Base-by-base conservation (phyloP, 352 stramenopile genomes). In the Phytophthora chlamydospora region DNA sequence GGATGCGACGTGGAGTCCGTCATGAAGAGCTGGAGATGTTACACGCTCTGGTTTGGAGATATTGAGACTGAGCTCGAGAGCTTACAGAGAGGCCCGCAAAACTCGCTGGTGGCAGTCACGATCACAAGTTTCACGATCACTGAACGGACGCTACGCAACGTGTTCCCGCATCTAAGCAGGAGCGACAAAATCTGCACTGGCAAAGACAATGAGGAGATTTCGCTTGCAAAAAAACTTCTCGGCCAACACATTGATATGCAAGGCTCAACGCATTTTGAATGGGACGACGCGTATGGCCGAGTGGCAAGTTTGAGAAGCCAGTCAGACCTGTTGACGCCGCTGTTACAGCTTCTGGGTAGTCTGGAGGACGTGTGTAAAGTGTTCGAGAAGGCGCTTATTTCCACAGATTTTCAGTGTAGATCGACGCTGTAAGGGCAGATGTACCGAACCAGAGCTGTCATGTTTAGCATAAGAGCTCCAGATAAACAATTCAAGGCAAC, bases 291-390 rank as follows among this genome's bases (percentile, higher is more conserved):
- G 1, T n/a, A 24, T 35, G 8, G n/a, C 16, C 43, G 31, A 4
- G 32, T 62, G 6, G 29, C 27, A 8, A 36, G 12, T 5, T 12
- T 62, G 10, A 29, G 4, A 6, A 36, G 16, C 13, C 40, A 58
- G 32, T 29, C 38, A 0, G 51, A 68, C 39, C 21, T 68, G 34
- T 2, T 68, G 11, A 44, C 38, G 9, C 51, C 60, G 8, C 27
- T 68, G 21, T 16, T 42, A 10, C 8, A 11, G 6, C 13, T 40
- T 1, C 41, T 58, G 7, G 45, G 45, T 0, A 34, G 9, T 3
- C 34, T 68, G 27, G 60, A 55, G 11, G 27, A 40, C 3, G 39
- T 39, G 11, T 31, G 10, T 10, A 4, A 1, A 29, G 60, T 62
- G 11, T 52, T 68, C 8, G 36, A 58, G 0, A 29, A 36, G 0